Conservation (phyloP, 2,329 filamentous ascomycete genomes). For the Pseudocercospora musae region DNA sequence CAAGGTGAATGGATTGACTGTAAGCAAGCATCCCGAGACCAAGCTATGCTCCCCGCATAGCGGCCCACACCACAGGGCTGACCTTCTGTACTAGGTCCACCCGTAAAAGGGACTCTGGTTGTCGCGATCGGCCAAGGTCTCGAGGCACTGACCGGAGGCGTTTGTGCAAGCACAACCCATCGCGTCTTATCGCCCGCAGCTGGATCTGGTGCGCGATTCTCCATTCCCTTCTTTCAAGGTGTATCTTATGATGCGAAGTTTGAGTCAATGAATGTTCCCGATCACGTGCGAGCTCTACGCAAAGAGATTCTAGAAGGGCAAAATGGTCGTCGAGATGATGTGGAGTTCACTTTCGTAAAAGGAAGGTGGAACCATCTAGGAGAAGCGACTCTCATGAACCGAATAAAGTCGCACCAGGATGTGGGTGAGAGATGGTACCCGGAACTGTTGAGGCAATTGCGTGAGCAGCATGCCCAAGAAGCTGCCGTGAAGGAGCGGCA, state of each 20-base stretch:
- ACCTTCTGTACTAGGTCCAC: slow-evolving; percentile 45
- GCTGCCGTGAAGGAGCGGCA: background rate
- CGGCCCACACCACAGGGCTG: background rate
- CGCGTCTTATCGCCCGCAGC: slow-evolving; percentile 71
- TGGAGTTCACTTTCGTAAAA: slow-evolving; percentile 80
- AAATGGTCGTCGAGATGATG: slow-evolving; percentile 61
- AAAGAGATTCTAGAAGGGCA: slow-evolving; percentile 56
- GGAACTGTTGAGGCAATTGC: slow-evolving; percentile 42
- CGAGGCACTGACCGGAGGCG: slow-evolving; percentile 78
- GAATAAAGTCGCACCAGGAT: slow-evolving; percentile 82
- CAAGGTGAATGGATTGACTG: slow-evolving; percentile 78
- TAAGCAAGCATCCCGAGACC: slow-evolving; percentile 7
- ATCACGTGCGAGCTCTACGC: slow-evolving; percentile 60
- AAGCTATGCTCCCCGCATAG: background rate
- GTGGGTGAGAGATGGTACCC: slow-evolving; percentile 73
- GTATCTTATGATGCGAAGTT: slow-evolving; percentile 76
- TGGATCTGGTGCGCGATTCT: slow-evolving; percentile 70
- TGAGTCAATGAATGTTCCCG: slow-evolving; percentile 69
- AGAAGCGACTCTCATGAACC: slow-evolving; percentile 79
- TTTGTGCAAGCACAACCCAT: slow-evolving; percentile 78
- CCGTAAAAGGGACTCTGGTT: slow-evolving; percentile 72
- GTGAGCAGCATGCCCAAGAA: slow-evolving; percentile 38
- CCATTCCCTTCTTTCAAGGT: slow-evolving; percentile 85
- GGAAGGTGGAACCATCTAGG: slow-evolving; percentile 65
- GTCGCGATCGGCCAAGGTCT: slow-evolving; percentile 85